Base-by-base conservation (phyloP, 2,329 filamentous ascomycete genomes). In the Pezicula carpinea region DNA sequence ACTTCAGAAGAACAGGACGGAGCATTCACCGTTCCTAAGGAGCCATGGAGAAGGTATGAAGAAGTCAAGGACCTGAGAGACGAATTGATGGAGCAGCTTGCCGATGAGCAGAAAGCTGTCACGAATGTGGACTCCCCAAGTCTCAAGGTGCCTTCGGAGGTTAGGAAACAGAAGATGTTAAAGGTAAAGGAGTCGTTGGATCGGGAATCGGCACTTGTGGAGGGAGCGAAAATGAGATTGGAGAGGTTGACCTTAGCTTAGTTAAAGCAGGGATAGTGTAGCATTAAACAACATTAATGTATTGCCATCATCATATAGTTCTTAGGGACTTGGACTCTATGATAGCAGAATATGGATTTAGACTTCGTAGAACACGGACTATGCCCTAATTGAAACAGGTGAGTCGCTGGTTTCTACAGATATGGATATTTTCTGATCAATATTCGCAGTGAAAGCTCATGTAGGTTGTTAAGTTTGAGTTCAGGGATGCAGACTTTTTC, bases 151-250 rank as follows among this genome's bases (percentile, higher is more conserved):
- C 78, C 82, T 11, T 67, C 73, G 17, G 79, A 82, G 46, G 74
- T 86, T 49, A 73, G 82, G 49, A 78, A 74, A 65, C 76, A 72
- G 43, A 86, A 85, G 66, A 65, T 87, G 54, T 72, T 72, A 47
- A 77, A 85, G 61, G 80, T 88, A 18, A 80, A 80, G 65, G 67
- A 68, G 22, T 64, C 87, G 50, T 66, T 89, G 53, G 80, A 84
- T 48, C 70, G 84, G 22, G 83, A 89, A 66, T 78, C 78, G 39
- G 82, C 82, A 5, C 64, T 88, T 57, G 79, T 88, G 6, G 83
- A 87, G 55, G 83, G 80, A 18, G 76, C 86, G 18, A 81, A 76
- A 54, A 72, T 72, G 47, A 73, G 83, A 47, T 65, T 89, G 52
- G 79, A 83, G 62, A 76, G 72, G 51, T 66, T 88, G 45, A 69